These are phyloP conservation scores for Aspergillus persii DNA, from an alignment of 2,329 filamentous ascomycete genomes.

Conservation along the genomic window DNA sequence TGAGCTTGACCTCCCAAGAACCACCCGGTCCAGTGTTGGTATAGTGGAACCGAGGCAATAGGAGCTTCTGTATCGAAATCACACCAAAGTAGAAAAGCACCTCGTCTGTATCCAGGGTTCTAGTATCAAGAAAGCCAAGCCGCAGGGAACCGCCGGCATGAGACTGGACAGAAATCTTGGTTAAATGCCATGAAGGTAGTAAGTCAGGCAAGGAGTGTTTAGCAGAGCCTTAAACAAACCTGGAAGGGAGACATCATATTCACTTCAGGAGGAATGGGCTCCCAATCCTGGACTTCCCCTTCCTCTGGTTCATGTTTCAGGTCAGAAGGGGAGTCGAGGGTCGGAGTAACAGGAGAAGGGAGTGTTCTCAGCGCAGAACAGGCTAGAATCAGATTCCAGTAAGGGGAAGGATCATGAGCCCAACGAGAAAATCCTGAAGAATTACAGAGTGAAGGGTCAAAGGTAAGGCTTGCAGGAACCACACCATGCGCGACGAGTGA, in stretches of 20 bases:
- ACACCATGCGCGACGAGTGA: background rate
- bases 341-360: too few species aligned
- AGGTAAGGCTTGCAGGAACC: background rate
- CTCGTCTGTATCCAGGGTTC: conserved; percentile 15
- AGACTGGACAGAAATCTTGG: background rate
- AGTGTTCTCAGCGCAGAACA: background rate
- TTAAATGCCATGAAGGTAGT: background rate
- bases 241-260: background rate
- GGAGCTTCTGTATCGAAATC: conserved; percentile 22
- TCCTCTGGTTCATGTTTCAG: background rate
- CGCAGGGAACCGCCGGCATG: background rate
- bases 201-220: background rate
- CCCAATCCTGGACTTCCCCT: background rate
- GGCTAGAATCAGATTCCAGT: background rate
- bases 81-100: conserved; percentile 35
- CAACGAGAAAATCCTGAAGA: background rate
- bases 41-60: conserved; percentile 27
- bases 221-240: background rate
- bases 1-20: conserved; percentile 27
- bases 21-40: conserved; percentile 9
- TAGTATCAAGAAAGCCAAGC: conserved; percentile 7
- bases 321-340: background rate
- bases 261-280: background rate
- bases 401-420: background rate
- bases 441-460: background rate